These are phyloP conservation scores for Pseudohyphozyma bogoriensis DNA, from an alignment of 768 basidiomycete genomes.

Conservation along the genomic window DNA sequence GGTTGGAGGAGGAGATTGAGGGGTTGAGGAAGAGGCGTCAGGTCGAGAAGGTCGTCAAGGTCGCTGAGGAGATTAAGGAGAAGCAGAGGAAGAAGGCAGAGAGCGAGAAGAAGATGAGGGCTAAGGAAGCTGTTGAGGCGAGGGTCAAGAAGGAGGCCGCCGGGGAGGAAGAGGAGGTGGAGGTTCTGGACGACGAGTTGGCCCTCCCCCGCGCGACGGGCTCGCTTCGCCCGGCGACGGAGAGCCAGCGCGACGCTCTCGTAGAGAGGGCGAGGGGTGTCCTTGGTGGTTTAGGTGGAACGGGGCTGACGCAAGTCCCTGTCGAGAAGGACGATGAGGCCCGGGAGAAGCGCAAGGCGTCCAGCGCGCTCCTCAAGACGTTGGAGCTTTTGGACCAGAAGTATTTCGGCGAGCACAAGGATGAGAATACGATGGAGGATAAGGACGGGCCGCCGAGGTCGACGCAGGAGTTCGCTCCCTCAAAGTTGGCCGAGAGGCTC, in stretches of 20 bases:
- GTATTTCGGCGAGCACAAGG: not conserved
- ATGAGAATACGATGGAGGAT: not conserved
- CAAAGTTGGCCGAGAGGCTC: not conserved
- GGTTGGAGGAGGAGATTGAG: conserved; percentile 13
- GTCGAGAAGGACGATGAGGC: not conserved
- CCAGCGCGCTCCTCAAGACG: not conserved
- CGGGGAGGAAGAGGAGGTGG: not conserved
- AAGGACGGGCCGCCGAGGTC: not conserved
- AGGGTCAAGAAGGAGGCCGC: not conserved
- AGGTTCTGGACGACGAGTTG: not conserved
- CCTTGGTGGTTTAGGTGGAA: not conserved
- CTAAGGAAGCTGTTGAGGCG: not conserved
- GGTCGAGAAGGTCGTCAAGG: conserved; percentile 1
- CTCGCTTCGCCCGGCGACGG: conserved; percentile 1
- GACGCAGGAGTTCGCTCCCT: conserved; percentile 19
- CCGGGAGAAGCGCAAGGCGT: not conserved
- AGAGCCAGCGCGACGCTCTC: not conserved
- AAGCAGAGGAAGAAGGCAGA: not conserved
- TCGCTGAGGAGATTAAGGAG: conserved; percentile 16
- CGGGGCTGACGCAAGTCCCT: not conserved
- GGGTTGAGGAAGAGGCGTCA: conserved; percentile 2
- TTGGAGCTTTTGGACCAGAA: not conserved
- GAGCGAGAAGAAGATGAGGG: not conserved
- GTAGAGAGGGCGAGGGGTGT: not conserved
- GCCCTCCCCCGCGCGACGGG: conserved; percentile 9